These are phyloP conservation scores for Phytophthora palmivora DNA, from an alignment of 352 stramenopile genomes.

Conservation along the genomic window DNA sequence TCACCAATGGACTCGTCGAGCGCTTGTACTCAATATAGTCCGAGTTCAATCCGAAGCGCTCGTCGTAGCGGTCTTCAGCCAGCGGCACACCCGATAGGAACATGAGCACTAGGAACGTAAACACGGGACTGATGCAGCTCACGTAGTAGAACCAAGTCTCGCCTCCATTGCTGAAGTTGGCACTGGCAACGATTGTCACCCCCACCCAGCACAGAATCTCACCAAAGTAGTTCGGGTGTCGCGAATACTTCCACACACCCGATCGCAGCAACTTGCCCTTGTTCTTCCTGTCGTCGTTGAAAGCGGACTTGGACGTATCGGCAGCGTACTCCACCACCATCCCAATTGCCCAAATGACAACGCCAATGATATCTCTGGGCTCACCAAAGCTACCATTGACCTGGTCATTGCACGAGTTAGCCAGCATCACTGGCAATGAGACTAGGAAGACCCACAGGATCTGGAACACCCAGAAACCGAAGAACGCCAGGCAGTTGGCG, in stretches of 20 bases:
- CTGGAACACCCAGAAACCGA: slow-evolving; percentile 86
- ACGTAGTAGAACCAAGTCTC: slow-evolving; percentile 59
- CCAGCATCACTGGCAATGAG: slow-evolving; percentile 69
- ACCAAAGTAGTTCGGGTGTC: slow-evolving; percentile 94
- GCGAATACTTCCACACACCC: slow-evolving; percentile 87
- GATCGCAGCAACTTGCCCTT: slow-evolving; percentile 59
- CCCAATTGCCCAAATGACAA: slow-evolving; percentile 63
- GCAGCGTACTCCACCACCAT: slow-evolving; percentile 65
- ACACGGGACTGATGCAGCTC: slow-evolving; percentile 51
- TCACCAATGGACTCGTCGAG: slow-evolving; percentile 65
- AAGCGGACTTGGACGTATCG: slow-evolving; percentile 67
- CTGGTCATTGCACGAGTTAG: slow-evolving; percentile 51
- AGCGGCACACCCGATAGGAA: slow-evolving; percentile 74
- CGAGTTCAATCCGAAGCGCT: slow-evolving; percentile 60
- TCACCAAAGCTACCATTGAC: slow-evolving; percentile 41
- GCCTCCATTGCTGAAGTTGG: slow-evolving; percentile 42
- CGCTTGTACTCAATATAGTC: slow-evolving; percentile 75
- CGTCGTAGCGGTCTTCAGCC: slow-evolving; percentile 68
- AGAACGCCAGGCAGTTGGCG: slow-evolving; percentile 63
- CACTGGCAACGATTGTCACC: slow-evolving; percentile 49
- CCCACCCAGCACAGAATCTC: slow-evolving; percentile 93
- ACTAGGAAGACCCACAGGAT: slow-evolving; percentile 85
- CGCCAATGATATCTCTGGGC: slow-evolving; percentile 45
- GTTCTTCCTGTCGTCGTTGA: slow-evolving; percentile 57
- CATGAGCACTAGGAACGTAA: slow-evolving; percentile 75